Base-by-base conservation (phyloP, 108 stramenopile genomes). In the Cyclotella choctawhatcheeana region DNA sequence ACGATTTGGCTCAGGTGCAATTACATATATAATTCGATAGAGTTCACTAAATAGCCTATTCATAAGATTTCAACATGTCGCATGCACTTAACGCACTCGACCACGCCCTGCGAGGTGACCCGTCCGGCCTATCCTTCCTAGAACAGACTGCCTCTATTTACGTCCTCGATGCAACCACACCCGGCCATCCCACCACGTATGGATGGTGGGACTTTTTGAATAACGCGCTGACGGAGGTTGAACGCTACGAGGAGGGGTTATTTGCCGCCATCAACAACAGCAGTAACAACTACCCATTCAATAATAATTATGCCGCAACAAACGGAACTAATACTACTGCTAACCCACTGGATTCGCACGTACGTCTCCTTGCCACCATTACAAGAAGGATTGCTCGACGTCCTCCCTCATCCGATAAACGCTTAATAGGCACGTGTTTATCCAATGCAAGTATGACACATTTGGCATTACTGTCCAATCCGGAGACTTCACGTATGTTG, bases 131-230 rank as follows among this genome's bases (percentile, higher is more conserved):
- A 5, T 82, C 86, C 18, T 93, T 90, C 58, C 85, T 93, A 47
- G 88, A 89, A 45, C 77, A 75, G 47, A 93, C 92, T 5, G 76
- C 84, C 17, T 81, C 89, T 22, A 84, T 90, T 34, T 93, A 90
- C 45, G 85, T 90, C 10, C 69, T 89, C 44, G 92, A 93, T 81
- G 86, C 88, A 1, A 84, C 86, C 1, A 79, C 66, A 17, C 82
- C 87, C 13, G 84, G 79, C 13, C 69, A 66, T 31, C 86, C 86
- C 4, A 84, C 83, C 60, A 87, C 86, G 0, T 93, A 86, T 53
- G 92, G 92, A 0, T 87, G 89, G 71, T 93, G 92, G 92, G 84
- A 90, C 62, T 93, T 93, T 67, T 80, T 93, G 2, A 88, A 93
- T 53, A 84, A 89, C 50, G 89, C 89, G 0, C 83, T 93, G 47